phyloP scores from a whole-genome alignment of 805 yeast species.

The Wickerhamia fluorescens region DNA sequence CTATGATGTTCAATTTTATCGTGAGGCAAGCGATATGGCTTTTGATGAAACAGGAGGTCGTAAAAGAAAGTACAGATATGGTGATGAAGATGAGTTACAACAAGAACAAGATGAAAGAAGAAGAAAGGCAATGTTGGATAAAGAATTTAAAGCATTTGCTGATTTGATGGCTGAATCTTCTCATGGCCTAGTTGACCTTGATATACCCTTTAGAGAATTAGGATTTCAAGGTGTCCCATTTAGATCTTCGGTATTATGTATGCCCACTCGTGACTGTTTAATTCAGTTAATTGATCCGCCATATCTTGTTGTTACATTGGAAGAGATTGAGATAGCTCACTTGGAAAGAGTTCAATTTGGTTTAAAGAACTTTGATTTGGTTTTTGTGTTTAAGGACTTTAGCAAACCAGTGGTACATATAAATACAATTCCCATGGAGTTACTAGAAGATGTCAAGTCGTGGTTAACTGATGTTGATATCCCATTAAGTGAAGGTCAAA shows the following conservation, averaged over 20 bases:
- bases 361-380: constrained; percentile 90
- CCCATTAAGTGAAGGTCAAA: constrained; percentile 89
- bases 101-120: constrained; percentile 98
- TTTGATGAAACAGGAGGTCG: constrained; percentile 97
- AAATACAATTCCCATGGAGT: constrained; percentile 90
- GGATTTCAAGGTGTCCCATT: constrained; percentile 98
- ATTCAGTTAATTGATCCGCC: constrained; percentile 94
- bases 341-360: constrained; percentile 97
- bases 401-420: constrained; percentile 81
- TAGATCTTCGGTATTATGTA: constrained; percentile 86
- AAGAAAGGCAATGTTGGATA: constrained; percentile 82
- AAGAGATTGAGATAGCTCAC: constrained; percentile 90
- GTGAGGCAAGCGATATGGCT: constrained; percentile 94
- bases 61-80: constrained; percentile 80
- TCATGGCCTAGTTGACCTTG: constrained; percentile 77
- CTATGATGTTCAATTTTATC: constrained; percentile 88
- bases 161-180: constrained; percentile 88
- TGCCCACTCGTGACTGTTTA: constrained; percentile 96
- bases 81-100: constrained; percentile 97
- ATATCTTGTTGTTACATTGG: constrained; percentile 82
- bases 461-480: constrained; percentile 98
- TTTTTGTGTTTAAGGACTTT: constrained; percentile 93
- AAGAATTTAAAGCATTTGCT: constrained; percentile 83
- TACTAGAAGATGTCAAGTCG: constrained; percentile 84
- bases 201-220: constrained; percentile 89